These are phyloP conservation scores for Mytilinidion resinicola DNA, from an alignment of 495 filamentous ascomycete genomes.

Conservation along the genomic window DNA sequence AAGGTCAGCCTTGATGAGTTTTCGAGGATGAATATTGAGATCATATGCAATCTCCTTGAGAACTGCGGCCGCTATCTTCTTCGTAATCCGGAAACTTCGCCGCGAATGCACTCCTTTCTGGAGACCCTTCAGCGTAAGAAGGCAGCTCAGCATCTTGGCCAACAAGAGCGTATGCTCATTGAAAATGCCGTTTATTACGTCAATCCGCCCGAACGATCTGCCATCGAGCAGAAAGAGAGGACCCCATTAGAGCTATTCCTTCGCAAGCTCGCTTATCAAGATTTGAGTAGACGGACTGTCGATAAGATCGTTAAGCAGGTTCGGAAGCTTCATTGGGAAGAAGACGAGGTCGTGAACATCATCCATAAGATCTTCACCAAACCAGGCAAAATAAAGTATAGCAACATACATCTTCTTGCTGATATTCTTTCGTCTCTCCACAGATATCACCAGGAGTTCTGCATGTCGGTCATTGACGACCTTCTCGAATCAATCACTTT, in stretches of 20 bases:
- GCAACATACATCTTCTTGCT: constrained; percentile 90
- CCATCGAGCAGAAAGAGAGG: constrained; percentile 92
- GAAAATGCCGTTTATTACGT: constrained; percentile 99
- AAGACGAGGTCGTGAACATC: constrained; percentile 74
- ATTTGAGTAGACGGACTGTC: constrained; percentile 90
- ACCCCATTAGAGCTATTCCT: constrained; percentile 90
- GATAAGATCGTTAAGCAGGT: constrained; percentile 89
- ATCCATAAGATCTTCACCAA: constrained; percentile 91
- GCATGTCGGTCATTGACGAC: constrained; percentile 81
- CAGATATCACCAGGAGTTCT: constrained; percentile 86
- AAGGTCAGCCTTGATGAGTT: constrained; percentile 98
- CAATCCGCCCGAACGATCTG: constrained; percentile 85
- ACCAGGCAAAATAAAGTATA: constrained; percentile 94
- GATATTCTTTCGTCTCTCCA: constrained; percentile 84
- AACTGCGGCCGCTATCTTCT: constrained; percentile 94
- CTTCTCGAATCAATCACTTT: constrained; percentile 80
- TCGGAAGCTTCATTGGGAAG: constrained; percentile 95
- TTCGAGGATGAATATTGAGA: constrained; percentile 96
- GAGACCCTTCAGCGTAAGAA: constrained; percentile 97
- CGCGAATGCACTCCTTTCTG: constrained; percentile 85
- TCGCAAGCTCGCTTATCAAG: constrained; percentile 80
- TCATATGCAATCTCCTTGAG: constrained; percentile 94
- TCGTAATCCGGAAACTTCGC: constrained; percentile 87
- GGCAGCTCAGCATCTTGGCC: constrained; percentile 84
- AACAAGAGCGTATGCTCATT: constrained; percentile 95